Percentiles rank a stretch among this genome's conserved stretches.
These are phyloP conservation scores for Emericellopsis atlantica DNA, from an alignment of 2,329 filamentous ascomycete species.

Conservation along the genomic window DNA sequence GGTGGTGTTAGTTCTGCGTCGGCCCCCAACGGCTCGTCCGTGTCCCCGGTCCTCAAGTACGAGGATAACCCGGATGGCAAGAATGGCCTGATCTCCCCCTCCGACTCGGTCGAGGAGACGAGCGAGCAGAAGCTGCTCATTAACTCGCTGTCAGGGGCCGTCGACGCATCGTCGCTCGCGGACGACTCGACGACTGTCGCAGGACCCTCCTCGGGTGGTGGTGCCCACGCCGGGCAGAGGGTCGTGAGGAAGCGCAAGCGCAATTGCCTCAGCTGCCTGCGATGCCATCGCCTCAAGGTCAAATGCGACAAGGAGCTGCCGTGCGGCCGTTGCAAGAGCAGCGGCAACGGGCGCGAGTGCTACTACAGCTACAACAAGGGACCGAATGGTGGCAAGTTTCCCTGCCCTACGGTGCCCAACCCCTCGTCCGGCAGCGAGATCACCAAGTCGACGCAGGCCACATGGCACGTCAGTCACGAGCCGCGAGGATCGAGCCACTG, in stretches of 20 bases:
- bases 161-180: neutral
- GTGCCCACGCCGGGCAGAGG: conserved; percentile 7
- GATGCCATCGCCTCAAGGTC: conserved; percentile 22
- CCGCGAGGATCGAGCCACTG: conserved; percentile 21
- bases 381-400: conserved; percentile 20
- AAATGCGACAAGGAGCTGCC: conserved; percentile 24
- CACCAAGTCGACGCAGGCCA: conserved; percentile 14
- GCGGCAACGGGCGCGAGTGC: conserved; percentile 19
- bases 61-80: conserved; percentile 5
- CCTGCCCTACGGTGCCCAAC: conserved; percentile 13
- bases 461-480: conserved; percentile 20
- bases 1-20: neutral
- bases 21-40: conserved; percentile 1
- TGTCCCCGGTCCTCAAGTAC: conserved; percentile 5
- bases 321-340: conserved; percentile 19
- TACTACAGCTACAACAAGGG: conserved; percentile 24
- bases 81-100: conserved; percentile 15
- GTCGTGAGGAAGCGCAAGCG: conserved; percentile 21
- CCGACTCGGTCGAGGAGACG: conserved; percentile 14
- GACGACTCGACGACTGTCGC: conserved; percentile 4
- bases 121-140: conserved; percentile 1
- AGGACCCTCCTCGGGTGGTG: conserved; percentile 1
- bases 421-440: conserved; percentile 7
- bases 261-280: conserved; percentile 20
- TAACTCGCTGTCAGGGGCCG: no score